phyloP scores from a whole-genome alignment of 108 stramenopile species.

The Phaeodactylum tricornutum region DNA sequence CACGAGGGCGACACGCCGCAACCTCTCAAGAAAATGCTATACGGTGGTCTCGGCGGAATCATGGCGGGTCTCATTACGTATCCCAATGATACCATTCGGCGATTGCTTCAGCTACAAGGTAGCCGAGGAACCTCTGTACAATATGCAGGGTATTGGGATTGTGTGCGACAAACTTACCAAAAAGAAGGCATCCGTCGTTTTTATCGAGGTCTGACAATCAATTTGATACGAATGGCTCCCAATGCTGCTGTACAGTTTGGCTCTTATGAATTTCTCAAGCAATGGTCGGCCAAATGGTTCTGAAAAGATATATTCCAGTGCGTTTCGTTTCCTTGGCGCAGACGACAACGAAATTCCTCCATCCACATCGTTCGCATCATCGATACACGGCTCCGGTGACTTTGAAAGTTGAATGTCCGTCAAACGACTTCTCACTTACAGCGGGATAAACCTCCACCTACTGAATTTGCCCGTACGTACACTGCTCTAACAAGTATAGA shows the following conservation, averaged over 20 bases:
- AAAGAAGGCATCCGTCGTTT: constrained; percentile 59
- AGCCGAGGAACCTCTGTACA: constrained; percentile 55
- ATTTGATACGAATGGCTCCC: constrained; percentile 81
- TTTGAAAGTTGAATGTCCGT: no score
- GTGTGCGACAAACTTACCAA: constrained; percentile 55
- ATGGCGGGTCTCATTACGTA: constrained; percentile 75
- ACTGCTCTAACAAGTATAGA: no score
- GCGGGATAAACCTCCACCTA: no score
- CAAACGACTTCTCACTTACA: no score
- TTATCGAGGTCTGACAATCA: constrained; percentile 64
- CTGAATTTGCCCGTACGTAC: no score
- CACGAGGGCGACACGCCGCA: constrained; percentile 13
- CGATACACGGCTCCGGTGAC: no score
- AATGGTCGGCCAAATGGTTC: constrained; percentile 12
- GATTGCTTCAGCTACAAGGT: constrained; percentile 80
- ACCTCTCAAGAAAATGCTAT: constrained; percentile 50
- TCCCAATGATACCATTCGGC: constrained; percentile 86
- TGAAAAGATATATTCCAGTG: no score
- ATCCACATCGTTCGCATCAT: no score
- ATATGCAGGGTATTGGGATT: constrained; percentile 80
- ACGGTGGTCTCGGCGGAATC: constrained; percentile 77
- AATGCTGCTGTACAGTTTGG: constrained; percentile 86
- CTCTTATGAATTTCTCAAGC: constrained; percentile 69
- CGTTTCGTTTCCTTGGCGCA: no score
- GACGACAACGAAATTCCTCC: no score